Percentiles rank a stretch among this genome's conserved stretches.
These are phyloP conservation scores for Anthoceros angustus DNA, from an alignment of 225 moss, liverwort and hornwort genomes.

Conservation along the genomic window DNA sequence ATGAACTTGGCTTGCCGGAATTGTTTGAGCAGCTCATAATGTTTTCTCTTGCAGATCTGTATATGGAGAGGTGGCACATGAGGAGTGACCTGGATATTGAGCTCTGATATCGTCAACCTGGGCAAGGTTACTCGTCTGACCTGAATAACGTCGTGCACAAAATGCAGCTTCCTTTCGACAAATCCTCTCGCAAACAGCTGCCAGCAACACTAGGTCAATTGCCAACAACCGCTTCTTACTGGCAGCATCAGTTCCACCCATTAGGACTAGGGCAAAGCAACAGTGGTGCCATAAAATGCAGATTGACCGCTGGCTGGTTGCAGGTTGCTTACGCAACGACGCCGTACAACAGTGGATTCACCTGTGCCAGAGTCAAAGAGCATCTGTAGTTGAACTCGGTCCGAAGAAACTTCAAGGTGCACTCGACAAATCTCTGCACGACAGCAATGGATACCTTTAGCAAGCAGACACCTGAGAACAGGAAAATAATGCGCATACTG, in stretches of 20 bases:
- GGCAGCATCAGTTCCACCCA: not conserved
- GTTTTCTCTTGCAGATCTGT: slow-evolving; percentile 1
- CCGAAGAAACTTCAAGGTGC: slow-evolving; percentile 53
- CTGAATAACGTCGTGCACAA: slow-evolving; percentile 3
- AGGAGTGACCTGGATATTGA: not conserved
- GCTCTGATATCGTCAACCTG: not conserved
- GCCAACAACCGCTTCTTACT: not conserved
- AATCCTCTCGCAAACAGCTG: slow-evolving; percentile 4
- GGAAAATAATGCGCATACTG: no score
- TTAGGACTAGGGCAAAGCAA: not conserved
- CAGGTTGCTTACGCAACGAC: no score
- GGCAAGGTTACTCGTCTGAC: not conserved
- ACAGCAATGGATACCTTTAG: not conserved
- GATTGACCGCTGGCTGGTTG: not conserved
- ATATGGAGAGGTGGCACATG: not conserved
- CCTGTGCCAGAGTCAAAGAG: slow-evolving; percentile 71
- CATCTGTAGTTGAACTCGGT: slow-evolving; percentile 75
- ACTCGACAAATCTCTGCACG: slow-evolving; percentile 71
- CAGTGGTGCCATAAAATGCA: not conserved
- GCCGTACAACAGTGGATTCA: slow-evolving; percentile 5
- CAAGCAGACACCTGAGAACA: no score
- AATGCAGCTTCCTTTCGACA: slow-evolving; percentile 1
- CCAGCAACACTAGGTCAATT: not conserved
- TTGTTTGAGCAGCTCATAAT: slow-evolving; percentile 5
- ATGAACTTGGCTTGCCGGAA: not conserved